Base-by-base conservation (phyloP, 2,329 filamentous ascomycete species). In the Diplodia seriata region DNA sequence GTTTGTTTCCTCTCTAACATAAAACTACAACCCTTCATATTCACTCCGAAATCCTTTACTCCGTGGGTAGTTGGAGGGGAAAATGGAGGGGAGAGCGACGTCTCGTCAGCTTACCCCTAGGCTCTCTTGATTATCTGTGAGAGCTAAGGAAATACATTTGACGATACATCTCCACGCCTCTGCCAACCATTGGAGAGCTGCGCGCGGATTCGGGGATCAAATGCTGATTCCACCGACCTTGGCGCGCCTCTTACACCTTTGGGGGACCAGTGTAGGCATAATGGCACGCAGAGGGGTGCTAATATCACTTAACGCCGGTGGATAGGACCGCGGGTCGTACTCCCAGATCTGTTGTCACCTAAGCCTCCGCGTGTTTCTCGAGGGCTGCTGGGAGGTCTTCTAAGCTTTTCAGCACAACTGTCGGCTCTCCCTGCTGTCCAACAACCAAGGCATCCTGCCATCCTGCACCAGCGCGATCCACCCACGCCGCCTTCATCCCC, bases 11-110 rank as follows among this genome's bases (percentile, higher is more conserved):
- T 72, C 74, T 72, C 68, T 72, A 78, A 77, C 77, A 81, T 76
- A 75, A 82, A 77, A 74, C 71, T 71, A 71, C 71, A 59, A 73
- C 77, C 80, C 80, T 81, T 78, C 86, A 85, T 88, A 89, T 89
- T 89, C 87, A 89, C 87, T 89, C 87, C 87, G 84, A 82, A 81
- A 85, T 85, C 82, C 78, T 82, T 81, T 76, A 78, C 79, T 78
- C 85, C 81, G 83, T 87, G 85, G 82, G 83, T 84, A 81, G 81
- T 78, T 84, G 85, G 87, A 89, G 87, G 87, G 87, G 87, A 89
- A 89, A 89, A 78, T 85, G 86, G 84, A 86, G 86, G 87, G 86
- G 73, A 89, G 87, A 87, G 71, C 72, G 81, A 84, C 79, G 71
- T 71, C 71, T 70, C 79, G 83, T 85, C 83, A 81, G 83, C 85